Evolutionary conservation across 495 filamentous ascomycete species (phyloP), one percentile per base, ranked within the genome.

Genomic region (Astrothelium macrocarpum): DNA sequence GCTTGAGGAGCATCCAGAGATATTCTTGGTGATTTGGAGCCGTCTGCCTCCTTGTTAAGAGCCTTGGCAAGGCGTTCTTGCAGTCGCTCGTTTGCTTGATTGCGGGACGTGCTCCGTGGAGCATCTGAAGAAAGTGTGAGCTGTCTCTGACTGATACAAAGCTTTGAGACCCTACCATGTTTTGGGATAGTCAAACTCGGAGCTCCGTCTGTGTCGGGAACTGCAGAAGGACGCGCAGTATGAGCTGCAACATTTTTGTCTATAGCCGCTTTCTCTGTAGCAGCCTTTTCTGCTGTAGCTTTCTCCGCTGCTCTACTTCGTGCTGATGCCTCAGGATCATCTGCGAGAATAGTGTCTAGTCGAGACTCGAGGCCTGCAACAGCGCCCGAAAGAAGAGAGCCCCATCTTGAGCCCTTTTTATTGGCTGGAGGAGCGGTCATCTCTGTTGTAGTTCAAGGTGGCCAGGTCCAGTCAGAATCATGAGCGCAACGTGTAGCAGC

Each of bases 311-410:
- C 67, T 63, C 62, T 77, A 69, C 59, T 71, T 69, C 73, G 69
- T 61, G 73, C 63, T 67, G 68, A 68, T 60, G 68, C 64, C 56
- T 73, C 53, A 20, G 89, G 85, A 34, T 86, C 83, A 45, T 96
- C 92, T 64, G 91, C 86, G 64, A 99, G 80, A 61, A 99, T 96
- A 58, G 83, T 89, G 73, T 99, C 94, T 45, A 99, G 80, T 58
- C 89, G 85, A 64, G 92, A 95, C 76, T 99, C 94, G 56, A 99
- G 88, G 43, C 91, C 90, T 31, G 91, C 91, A 60, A 97, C 90
- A 61, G 93, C 92, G 73, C 95, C 90, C 65, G 89, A 88, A 58
- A 99, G 79, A 70, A 98, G 89, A 32, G 86, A 89, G 26, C 91
- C 90, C 87, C 87, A 90, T 84, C 86, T 76, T 62, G 82, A 79